Conservation (phyloP, 768 basidiomycete species). For the Suillus clintonianus region DNA sequence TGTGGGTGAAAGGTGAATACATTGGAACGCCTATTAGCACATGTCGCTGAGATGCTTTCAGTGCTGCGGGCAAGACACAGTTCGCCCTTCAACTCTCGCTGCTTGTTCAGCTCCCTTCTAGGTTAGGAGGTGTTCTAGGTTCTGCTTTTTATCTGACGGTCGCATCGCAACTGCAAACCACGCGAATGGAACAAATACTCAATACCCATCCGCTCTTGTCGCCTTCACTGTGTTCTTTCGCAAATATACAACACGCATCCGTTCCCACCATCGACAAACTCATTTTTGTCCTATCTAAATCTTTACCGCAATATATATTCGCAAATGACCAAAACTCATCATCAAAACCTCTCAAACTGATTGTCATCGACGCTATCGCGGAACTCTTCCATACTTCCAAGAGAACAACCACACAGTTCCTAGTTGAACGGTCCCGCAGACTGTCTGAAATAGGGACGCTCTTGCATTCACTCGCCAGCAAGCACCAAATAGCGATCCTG, state of each 20-base stretch:
- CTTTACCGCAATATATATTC: conserved; percentile 54
- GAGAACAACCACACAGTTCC: conserved; percentile 58
- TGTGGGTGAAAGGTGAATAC: conserved; percentile 79
- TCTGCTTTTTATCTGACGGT: conserved; percentile 80
- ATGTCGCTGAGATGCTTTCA: conserved; percentile 33
- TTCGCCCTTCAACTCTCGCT: conserved; percentile 83
- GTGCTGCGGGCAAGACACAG: conserved; percentile 95
- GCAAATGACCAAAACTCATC: conserved; percentile 28
- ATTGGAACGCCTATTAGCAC: conserved; percentile 2
- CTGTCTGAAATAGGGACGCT: conserved; percentile 66
- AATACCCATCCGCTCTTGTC: conserved; percentile 51
- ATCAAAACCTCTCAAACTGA: conserved; percentile 65
- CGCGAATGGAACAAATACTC: conserved; percentile 67
- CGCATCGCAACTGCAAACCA: conserved; percentile 66
- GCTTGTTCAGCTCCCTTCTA: conserved; percentile 67
- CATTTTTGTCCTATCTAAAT: conserved; percentile 52
- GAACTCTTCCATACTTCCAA: conserved; percentile 76
- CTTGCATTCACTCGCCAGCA: conserved; percentile 71
- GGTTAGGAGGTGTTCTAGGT: conserved; percentile 60
- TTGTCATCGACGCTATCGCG: conserved; percentile 87
- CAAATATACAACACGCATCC: conserved; percentile 63
- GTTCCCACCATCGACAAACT: conserved; percentile 57
- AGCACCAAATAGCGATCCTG: conserved; percentile 68
- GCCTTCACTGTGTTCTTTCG: conserved; percentile 44
- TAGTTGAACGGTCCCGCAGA: conserved; percentile 73